phyloP scores from a whole-genome alignment of 139 green algal species.

The Bryopsis sp. region DNA sequence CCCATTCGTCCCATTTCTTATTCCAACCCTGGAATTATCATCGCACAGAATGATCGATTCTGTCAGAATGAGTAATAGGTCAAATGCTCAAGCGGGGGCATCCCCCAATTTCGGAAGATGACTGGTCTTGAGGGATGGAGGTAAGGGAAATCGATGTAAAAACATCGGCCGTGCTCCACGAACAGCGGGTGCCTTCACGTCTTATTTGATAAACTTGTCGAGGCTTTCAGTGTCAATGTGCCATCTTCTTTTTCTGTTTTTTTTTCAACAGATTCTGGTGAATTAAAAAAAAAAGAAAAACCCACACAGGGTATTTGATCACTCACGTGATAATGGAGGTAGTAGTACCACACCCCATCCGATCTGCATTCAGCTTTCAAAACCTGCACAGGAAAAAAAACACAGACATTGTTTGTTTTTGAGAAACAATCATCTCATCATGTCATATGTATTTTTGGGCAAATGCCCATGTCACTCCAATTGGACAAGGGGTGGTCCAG shows the following conservation, averaged over 20 bases:
- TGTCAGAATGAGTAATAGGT: too few species aligned
- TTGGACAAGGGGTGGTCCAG: background rate
- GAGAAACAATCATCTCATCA: background rate
- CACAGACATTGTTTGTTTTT: background rate
- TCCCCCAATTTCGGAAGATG: too few species aligned
- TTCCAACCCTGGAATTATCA: conserved; percentile 13
- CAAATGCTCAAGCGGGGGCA: too few species aligned
- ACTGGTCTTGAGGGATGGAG: too few species aligned
- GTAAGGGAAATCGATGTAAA: too few species aligned
- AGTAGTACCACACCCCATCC: conserved; percentile 50
- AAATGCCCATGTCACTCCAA: background rate
- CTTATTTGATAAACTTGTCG: background rate
- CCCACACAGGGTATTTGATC: too few species aligned
- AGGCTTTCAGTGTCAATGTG: too few species aligned
- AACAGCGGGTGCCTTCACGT: background rate
- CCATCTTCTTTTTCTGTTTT: too few species aligned
- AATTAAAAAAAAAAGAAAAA: too few species aligned
- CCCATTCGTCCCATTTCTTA: conserved; percentile 55
- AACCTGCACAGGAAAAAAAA: conserved; percentile 16
- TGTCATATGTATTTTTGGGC: too few species aligned
- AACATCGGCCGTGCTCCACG: background rate
- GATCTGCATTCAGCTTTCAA: conserved; percentile 29
- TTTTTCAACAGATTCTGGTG: too few species aligned
- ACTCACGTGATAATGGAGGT: conserved; percentile 48
- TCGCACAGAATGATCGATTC: too few species aligned